Evolutionary conservation across 768 basidiomycete genomes (phyloP), one percentile per base, ranked within the genome.

Genomic region (Cyathus striatus): DNA sequence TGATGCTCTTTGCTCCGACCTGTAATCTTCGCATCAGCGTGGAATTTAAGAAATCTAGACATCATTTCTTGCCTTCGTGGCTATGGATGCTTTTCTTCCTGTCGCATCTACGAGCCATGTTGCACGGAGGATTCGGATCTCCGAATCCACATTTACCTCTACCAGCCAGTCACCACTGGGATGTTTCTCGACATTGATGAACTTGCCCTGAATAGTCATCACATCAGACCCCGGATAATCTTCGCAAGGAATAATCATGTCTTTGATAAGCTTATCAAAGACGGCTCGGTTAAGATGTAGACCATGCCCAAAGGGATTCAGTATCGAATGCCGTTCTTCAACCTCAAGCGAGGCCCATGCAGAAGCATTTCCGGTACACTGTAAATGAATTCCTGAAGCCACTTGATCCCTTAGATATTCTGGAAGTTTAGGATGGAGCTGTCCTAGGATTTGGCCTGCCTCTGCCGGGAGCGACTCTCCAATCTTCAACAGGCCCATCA

Each of bases 71-170:
- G 51, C 56, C 48, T 57, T 54, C 4, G 44, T 56, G 4, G 58
- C 66, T 13, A 62, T 42, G 5, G 56, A 57, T 3, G 66, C 63
- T 45, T 59, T 62, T 18, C 66, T 45, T 3, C 66, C 65, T n/a
- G 64, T 54, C 5, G 65, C 64, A 47, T 68, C 66, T 14, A 68
- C 44, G 2, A 66, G 23, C 65, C 65, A 65, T 39, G 38, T 53
- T 4, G 55, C 18, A 13, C 44, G 36, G 49, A 49, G 54, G n/a
- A 21, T 10, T 13, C 41, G 30, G 5, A 12, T 20, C 20, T 35
- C 22, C n/a, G 46, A 47, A n/a, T 42, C 35, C 1, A 26, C 32
- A 22, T 27, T 44, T 22, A 20, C 27, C 30, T 20, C 51, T 46
- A 3, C 41, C 42, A n/a, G 27, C 9, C 27, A 9, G 9, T 30